A percentile compares a stretch with the other conserved stretches of the same genome.
Evolutionary conservation across 352 stramenopile species (phyloP).

Genomic region (Phytophthora ramorum): DNA sequence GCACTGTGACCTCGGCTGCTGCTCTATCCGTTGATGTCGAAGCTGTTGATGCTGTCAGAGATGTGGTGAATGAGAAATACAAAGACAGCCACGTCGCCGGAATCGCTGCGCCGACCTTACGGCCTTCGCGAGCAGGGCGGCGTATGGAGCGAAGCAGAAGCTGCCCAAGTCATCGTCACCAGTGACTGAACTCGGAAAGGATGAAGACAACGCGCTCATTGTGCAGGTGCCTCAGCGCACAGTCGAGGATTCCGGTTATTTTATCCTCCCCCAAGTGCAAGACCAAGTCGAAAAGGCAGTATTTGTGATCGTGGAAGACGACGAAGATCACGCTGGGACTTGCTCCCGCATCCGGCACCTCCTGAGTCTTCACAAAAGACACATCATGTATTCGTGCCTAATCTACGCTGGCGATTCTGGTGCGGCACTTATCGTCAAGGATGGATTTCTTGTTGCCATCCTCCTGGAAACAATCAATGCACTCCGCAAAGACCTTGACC

Average conservation of each 20-base stretch:
- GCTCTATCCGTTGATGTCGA: background rate
- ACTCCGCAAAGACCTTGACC: too few relatives aligned
- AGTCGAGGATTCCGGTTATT: background rate
- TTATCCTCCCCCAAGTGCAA: conserved; percentile 1
- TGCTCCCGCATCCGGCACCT: too few relatives aligned
- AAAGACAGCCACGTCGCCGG: background rate
- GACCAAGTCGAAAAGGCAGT: conserved; percentile 2
- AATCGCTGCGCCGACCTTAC: background rate
- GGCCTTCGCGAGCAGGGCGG: background rate
- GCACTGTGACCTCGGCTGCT: background rate
- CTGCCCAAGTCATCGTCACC: background rate
- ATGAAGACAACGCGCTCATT: background rate
- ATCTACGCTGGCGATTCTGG: too few relatives aligned
- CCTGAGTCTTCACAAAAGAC: too few relatives aligned
- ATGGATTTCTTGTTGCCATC: too few relatives aligned
- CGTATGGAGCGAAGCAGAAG: too few relatives aligned
- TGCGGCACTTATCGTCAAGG: too few relatives aligned
- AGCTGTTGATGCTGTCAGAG: background rate
- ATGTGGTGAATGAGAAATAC: background rate
- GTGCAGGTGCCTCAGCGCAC: background rate
- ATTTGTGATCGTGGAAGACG: conserved; percentile 10
- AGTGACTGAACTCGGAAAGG: background rate
- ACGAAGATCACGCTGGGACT: background rate
- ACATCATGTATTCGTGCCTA: too few relatives aligned
- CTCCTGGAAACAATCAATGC: too few relatives aligned